Evolutionary conservation across 768 basidiomycete species (phyloP).

Genomic region (Clathrus columnatus): DNA sequence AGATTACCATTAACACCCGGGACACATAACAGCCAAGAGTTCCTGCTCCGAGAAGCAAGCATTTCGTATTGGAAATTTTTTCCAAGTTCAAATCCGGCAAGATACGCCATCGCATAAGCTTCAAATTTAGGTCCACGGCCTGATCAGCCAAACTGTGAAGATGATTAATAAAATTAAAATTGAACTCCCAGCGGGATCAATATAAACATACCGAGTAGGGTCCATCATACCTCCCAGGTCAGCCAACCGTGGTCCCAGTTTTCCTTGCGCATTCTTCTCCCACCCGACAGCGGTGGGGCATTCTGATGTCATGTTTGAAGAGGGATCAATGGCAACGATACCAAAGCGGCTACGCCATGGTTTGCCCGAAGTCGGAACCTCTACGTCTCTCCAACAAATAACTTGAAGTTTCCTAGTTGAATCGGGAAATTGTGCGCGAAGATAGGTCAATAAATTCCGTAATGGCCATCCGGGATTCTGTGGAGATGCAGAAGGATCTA

Average conservation of each 20-base stretch:
- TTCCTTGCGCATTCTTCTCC: slow-evolving; percentile 89
- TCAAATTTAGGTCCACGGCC: slow-evolving; percentile 95
- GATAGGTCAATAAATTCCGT: slow-evolving; percentile 82
- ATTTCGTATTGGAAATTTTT: slow-evolving; percentile 69
- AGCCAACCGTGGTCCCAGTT: slow-evolving; percentile 77
- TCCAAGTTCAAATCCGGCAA: slow-evolving; percentile 84
- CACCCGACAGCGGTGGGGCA: slow-evolving; percentile 76
- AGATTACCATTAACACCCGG: slow-evolving; percentile 72
- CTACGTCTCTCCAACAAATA: slow-evolving; percentile 69
- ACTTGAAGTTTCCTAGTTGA: slow-evolving; percentile 42
- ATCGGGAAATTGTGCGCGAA: slow-evolving; percentile 50
- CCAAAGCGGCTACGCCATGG: slow-evolving; percentile 62
- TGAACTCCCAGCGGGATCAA: background rate
- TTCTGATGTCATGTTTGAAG: slow-evolving; percentile 8
- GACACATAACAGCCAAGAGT: slow-evolving; percentile 97
- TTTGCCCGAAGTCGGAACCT: slow-evolving; percentile 31
- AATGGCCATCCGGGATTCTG: slow-evolving; percentile 86
- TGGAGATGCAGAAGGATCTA: slow-evolving; percentile 77
- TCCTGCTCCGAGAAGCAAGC: slow-evolving; percentile 87
- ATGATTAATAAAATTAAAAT: background rate
- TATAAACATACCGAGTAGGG: slow-evolving; percentile 53
- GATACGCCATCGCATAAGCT: slow-evolving; percentile 97
- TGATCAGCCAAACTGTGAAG: slow-evolving; percentile 74
- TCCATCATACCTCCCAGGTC: slow-evolving; percentile 97
- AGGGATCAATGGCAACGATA: slow-evolving; percentile 29